Evolutionary conservation across 1,284 basidiomycete species (phyloP).

Genomic region (Tilletia indica): DNA sequence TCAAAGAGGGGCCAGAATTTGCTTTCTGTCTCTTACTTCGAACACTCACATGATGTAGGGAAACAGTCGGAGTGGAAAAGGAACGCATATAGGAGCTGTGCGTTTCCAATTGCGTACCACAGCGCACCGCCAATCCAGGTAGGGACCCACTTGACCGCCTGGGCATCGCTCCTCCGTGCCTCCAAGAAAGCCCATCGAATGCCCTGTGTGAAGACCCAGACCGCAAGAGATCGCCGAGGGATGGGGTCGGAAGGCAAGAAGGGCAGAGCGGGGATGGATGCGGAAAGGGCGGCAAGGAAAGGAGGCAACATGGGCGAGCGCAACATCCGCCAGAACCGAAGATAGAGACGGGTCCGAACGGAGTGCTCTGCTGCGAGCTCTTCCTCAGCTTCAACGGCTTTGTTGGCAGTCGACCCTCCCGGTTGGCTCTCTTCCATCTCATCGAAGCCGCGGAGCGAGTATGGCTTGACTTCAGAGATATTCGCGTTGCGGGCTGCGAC

Average conservation of each 20-base stretch:
- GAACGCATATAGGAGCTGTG: slow-evolving; percentile 44
- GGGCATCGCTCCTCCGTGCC: slow-evolving; percentile 24
- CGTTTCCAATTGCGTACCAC: slow-evolving; percentile 46
- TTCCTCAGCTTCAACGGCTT: neutral
- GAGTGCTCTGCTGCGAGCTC: slow-evolving; percentile 24
- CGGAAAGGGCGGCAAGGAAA: slow-evolving; percentile 26
- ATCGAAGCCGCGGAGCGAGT: neutral
- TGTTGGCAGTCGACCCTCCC: neutral
- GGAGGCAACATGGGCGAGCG: slow-evolving; percentile 31
- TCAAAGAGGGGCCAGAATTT: too few relatives aligned
- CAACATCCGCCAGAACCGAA: slow-evolving; percentile 27
- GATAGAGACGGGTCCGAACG: slow-evolving; percentile 28
- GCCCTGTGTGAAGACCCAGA: slow-evolving; percentile 36
- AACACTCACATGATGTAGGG: slow-evolving; percentile 30
- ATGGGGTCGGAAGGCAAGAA: slow-evolving; percentile 28
- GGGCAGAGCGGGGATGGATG: slow-evolving; percentile 26
- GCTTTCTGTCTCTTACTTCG: neutral
- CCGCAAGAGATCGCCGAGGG: slow-evolving; percentile 29
- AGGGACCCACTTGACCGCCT: slow-evolving; percentile 36
- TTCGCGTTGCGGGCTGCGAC: slow-evolving; percentile 18
- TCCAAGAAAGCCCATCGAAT: slow-evolving; percentile 31
- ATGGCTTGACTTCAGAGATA: neutral
- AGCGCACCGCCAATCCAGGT: slow-evolving; percentile 38
- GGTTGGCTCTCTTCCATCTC: neutral
- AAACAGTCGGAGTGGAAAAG: slow-evolving; percentile 44